phyloP scores from a whole-genome alignment of 164 flowering plant species.

The Houttuynia cordata region DNA sequence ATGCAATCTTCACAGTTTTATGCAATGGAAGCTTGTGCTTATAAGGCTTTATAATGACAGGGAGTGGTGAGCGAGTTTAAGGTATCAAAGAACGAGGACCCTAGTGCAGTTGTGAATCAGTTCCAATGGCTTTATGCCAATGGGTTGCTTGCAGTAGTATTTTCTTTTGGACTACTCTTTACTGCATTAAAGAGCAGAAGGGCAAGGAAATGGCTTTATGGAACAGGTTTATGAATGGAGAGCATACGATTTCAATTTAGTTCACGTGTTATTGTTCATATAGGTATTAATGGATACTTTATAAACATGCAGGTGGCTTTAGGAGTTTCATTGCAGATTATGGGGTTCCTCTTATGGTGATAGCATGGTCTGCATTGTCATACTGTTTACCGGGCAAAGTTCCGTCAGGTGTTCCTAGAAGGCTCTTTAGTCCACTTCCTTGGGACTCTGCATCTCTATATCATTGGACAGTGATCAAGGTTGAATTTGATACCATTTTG shows the following conservation, averaged over 20 bases:
- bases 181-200: slow-evolving; percentile 48
- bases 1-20: not conserved
- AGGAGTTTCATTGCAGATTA: slow-evolving; percentile 48
- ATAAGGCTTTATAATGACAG: slow-evolving; percentile 14
- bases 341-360: slow-evolving; percentile 42
- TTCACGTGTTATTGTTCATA: too few relatives aligned
- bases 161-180: slow-evolving; percentile 37
- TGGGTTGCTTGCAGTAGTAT: slow-evolving; percentile 36
- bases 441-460: slow-evolving; percentile 30
- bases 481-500: slow-evolving; percentile 1
- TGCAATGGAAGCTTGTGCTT: not conserved
- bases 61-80: slow-evolving; percentile 38
- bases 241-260: not conserved
- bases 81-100: slow-evolving; percentile 19
- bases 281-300: not conserved
- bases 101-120: slow-evolving; percentile 13
- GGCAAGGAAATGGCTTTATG: slow-evolving; percentile 55
- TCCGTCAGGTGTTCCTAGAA: slow-evolving; percentile 42
- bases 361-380: slow-evolving; percentile 43
- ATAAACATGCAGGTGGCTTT: slow-evolving; percentile 19
- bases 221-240: slow-evolving; percentile 28
- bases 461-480: slow-evolving; percentile 46
- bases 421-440: slow-evolving; percentile 36
- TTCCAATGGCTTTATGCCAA: slow-evolving; percentile 43
- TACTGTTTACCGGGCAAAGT: slow-evolving; percentile 30